phyloP scores from a whole-genome alignment of 106 monocot genomes.

The Apostasia ramifera region DNA sequence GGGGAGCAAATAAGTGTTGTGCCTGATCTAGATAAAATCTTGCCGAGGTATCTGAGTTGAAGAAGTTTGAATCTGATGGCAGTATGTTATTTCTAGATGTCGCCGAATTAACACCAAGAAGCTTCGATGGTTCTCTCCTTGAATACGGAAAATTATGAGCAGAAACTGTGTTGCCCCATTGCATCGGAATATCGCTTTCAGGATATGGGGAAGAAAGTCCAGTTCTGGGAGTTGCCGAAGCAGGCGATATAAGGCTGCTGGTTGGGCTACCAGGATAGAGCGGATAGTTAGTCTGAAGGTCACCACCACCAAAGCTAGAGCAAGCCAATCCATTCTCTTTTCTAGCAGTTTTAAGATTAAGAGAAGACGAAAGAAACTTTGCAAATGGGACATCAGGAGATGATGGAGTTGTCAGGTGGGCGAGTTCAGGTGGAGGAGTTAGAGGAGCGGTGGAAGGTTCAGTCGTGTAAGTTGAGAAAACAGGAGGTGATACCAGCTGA shows the following conservation, averaged over 20 bases:
- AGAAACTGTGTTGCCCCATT: conserved; percentile 44
- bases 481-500: conserved; percentile 95
- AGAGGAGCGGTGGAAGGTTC: conserved; percentile 97
- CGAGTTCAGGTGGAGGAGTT: conserved; percentile 92
- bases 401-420: conserved; percentile 90
- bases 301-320: conserved; percentile 45
- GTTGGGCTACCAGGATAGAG: conserved; percentile 87
- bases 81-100: conserved; percentile 48
- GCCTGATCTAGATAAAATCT: conserved; percentile 75
- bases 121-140: conserved; percentile 41
- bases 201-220: conserved; percentile 76
- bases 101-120: conserved; percentile 41
- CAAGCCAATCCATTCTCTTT: conserved; percentile 44
- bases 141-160: conserved; percentile 35
- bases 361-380: conserved; percentile 72
- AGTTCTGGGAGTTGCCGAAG: conserved; percentile 78
- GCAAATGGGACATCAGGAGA: conserved; percentile 98
- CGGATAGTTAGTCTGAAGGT: conserved; percentile 74
- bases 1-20: conserved; percentile 27
- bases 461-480: conserved; percentile 95
- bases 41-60: conserved; percentile 58
- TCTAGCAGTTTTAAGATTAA: conserved; percentile 41
- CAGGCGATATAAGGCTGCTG: conserved; percentile 93
- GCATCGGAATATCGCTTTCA: conserved; percentile 42
- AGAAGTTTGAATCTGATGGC: conserved; percentile 50